Evolutionary conservation across 2,329 filamentous ascomycete genomes (phyloP), one percentile per base, ranked within the genome.

Genomic region (Tolypocladium ophioglossoides): DNA sequence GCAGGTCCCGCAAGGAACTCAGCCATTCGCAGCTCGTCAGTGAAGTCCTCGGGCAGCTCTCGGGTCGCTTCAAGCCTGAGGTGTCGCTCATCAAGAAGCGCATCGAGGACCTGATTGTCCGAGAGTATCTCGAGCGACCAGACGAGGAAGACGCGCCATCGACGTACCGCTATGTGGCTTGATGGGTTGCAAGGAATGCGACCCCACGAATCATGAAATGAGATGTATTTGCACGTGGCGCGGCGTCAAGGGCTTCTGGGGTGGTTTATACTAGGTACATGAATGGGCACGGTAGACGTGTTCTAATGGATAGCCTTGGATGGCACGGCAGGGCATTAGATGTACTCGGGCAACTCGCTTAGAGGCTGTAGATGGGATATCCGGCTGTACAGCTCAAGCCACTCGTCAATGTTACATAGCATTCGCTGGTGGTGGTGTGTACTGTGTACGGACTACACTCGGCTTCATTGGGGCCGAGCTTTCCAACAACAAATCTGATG

Each of bases 81-180:
- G 78, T 91, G 38, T 76, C 78, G 34, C 83, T 91, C 72, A 85
- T 92, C 72, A 92, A 92, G 76, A 85, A 83, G 66, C 83, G 84
- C n/a, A 86, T 92, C 56, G 88, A 91, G 67, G 84, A 84, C 58
- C 73, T 92, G 51, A 88, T 92, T 51, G 80, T 83, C 56, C 78
- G 87, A 57, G 88, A 92, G 65, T 92, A 91, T 60, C 74, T 92
- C 22, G 87, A 91, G 71, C 80, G 88, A 4, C 68, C 70, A 7
- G 78, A 87, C 16, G 87, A 90, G 48, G 84, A 83, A 11, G 78
- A 75, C n/a, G 78, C 78, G 34, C 70, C 80, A 7, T 80, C 86
- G 37, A 78, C 78, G 12, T 91, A 91, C 67, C 77, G 79, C 57
- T 91, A 91, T 62, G 69, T 91, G 39, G 87, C 87, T 30, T 91